Evolutionary conservation across 768 basidiomycete species (phyloP).

Genomic region (Leccinum aurantiacum): DNA sequence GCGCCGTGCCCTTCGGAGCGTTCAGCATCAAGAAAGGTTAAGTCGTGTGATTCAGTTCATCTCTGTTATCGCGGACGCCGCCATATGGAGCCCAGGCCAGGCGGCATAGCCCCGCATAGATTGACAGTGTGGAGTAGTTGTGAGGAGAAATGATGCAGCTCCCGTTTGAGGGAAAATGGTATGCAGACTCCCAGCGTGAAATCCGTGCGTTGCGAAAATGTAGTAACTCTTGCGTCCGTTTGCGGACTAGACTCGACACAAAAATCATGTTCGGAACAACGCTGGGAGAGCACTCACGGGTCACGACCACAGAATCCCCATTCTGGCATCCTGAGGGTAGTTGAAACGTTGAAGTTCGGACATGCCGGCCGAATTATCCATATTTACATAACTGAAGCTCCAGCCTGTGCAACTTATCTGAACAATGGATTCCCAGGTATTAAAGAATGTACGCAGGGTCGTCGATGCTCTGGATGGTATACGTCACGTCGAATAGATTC

Average conservation of each 20-base stretch:
- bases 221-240: not conserved
- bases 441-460: slow-evolving; percentile 32
- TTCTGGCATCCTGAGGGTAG: not conserved
- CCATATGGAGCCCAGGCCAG: no score
- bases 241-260: not conserved
- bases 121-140: no score
- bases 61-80: no score
- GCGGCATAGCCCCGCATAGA: no score
- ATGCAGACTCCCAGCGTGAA: no score
- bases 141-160: no score
- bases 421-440: not conserved
- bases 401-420: not conserved
- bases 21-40: no score
- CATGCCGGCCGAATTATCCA: not conserved
- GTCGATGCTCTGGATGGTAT: slow-evolving; percentile 41
- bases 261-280: not conserved
- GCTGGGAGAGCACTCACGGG: not conserved
- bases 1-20: no score
- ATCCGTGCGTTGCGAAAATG: no score
- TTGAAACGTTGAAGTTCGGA: not conserved
- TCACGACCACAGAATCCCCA: not conserved
- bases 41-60: no score
- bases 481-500: slow-evolving; percentile 41
- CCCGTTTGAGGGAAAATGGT: no score
- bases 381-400: not conserved